A percentile compares a stretch with the other conserved stretches of the same genome.
Conservation (phyloP, 2,329 filamentous ascomycete species). For the Chalaropsis thielavioides region DNA sequence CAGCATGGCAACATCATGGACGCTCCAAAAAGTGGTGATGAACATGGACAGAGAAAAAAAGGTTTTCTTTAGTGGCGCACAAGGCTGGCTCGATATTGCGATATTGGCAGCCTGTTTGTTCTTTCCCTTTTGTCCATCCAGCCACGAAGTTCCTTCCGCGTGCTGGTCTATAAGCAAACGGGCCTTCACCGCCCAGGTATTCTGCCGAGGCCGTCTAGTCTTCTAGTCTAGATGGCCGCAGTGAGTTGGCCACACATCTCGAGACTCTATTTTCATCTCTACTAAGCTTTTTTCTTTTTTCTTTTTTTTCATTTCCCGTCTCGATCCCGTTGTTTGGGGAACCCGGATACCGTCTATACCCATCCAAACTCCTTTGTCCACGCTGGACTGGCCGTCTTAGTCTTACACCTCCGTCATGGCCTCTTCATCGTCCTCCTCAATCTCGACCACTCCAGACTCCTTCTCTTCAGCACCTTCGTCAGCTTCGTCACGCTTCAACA, state of each 20-base stretch:
- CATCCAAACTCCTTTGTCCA: neutral
- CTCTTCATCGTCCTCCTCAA: constrained; percentile 37
- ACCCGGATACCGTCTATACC: too few relatives aligned
- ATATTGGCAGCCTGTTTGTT: neutral
- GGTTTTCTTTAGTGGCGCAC: neutral
- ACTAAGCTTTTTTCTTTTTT: too few relatives aligned
- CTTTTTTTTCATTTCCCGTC: neutral
- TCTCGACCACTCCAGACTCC: constrained; percentile 29
- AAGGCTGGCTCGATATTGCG: neutral
- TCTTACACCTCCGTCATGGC: constrained; percentile 39
- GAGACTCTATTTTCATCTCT: too few relatives aligned
- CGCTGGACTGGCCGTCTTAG: constrained; percentile 22
- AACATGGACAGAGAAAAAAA: neutral
- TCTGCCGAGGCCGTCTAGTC: too few relatives aligned
- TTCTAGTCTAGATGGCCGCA: too few relatives aligned
- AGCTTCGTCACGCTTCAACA: constrained; percentile 68
- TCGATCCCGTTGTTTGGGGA: neutral
- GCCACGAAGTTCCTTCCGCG: neutral
- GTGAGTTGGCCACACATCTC: too few relatives aligned
- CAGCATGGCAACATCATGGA: too few relatives aligned
- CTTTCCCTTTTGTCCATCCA: neutral
- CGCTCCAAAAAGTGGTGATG: neutral
- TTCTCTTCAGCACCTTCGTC: constrained; percentile 31
- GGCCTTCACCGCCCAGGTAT: neutral
- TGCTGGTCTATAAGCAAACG: neutral